Conservation (phyloP, 176 grass and related monocot genomes). For the Cocos nucifera region DNA sequence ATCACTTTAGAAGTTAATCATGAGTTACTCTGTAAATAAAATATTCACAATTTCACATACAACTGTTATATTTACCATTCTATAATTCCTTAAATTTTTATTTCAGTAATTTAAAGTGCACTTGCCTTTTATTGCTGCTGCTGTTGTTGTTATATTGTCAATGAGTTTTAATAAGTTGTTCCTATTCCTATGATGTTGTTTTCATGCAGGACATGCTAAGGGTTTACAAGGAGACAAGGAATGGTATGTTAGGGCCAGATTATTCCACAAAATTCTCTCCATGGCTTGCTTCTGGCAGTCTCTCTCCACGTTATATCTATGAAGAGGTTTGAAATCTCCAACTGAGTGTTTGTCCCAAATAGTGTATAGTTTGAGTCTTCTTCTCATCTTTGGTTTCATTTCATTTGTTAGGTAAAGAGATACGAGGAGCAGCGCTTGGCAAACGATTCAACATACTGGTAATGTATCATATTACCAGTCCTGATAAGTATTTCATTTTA, state of each 20-base stretch:
- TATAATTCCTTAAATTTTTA: too few relatives aligned
- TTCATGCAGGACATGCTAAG: conserved; percentile 52
- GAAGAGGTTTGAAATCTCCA: conserved; percentile 45
- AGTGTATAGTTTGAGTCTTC: not conserved
- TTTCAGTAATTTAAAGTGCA: too few relatives aligned
- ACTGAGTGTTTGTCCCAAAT: not conserved
- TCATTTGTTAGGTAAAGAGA: conserved; percentile 51
- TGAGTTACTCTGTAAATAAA: too few relatives aligned
- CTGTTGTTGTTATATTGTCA: too few relatives aligned
- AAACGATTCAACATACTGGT: conserved; percentile 99
- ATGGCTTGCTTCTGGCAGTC: conserved; percentile 76
- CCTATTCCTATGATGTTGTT: not conserved
- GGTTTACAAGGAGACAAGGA: conserved; percentile 85
- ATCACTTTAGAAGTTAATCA: too few relatives aligned
- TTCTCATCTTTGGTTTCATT: not conserved
- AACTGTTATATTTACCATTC: too few relatives aligned
- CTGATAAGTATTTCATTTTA: too few relatives aligned
- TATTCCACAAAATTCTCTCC: conserved; percentile 91
- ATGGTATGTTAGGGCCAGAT: conserved; percentile 86
- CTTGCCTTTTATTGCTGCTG: too few relatives aligned
- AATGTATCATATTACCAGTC: conserved; percentile 10
- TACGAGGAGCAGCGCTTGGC: conserved; percentile 77
- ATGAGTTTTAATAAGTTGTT: too few relatives aligned
- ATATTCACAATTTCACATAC: too few relatives aligned
- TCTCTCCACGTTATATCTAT: conserved; percentile 68